Evolutionary conservation across 129 eudicot species (phyloP), one percentile per base, ranked within the genome.

Genomic region (Ambrosia trifida): DNA sequence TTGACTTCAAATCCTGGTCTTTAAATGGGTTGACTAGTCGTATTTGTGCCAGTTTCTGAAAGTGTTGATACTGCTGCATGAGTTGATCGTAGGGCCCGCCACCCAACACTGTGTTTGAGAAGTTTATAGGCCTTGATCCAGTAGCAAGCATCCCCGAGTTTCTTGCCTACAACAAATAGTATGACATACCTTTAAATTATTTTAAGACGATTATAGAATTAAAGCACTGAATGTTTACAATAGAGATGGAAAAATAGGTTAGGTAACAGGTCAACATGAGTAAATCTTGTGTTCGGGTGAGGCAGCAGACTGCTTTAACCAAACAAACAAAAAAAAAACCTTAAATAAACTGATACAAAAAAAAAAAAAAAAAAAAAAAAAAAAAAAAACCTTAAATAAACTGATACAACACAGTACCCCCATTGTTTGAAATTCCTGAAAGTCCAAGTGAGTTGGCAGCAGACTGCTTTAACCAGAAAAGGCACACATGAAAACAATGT

Each of bases 21-120:
- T 90, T 82, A 66, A 86, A 78, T 18, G 96, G 74, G 80, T 84
- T 79, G 58, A 43, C 85, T 50, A 87, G 78, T 17, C 89, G 95
- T 57, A 83, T 82, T 58, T 91, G 96, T 4, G 93, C 78, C 70
- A 82, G 97, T 71, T 81, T 89, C 65, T 86, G 96, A 63, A 82
- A 84, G 79, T 89, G 97, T 73, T 88, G 95, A 68, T 89, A 92
- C 80, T 92, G 96, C 81, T 85, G 95, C 82, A 85, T 77, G 58
- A 82, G 84, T 56, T 88, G 86, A 60, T 91, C 92, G 20, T 82
- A 86, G 30, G 87, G 77, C 28, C 87, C 86, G 38, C 78, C 80
- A 52, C 89, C 85, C 16, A 85, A 74, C 17, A 73, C 83, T 32
- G 87, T 66, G 66, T 67, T 80, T 41, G 89, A 51, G 49, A 84